phyloP scores from a whole-genome alignment of 192 early-diverging fungal species.

The Coemansia furcata region DNA sequence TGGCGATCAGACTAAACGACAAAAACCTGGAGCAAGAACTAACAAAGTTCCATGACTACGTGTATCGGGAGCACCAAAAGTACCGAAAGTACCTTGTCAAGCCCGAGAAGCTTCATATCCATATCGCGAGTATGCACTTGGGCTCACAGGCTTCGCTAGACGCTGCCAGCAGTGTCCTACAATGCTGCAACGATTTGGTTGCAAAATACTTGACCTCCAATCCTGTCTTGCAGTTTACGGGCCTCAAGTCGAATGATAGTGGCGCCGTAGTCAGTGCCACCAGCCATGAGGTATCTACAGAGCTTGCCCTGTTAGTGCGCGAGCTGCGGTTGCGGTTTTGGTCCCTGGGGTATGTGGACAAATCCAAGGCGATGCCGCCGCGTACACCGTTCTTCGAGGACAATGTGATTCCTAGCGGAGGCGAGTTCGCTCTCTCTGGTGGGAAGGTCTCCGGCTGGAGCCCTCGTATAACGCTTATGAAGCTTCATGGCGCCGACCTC shows the following conservation, averaged over 20 bases:
- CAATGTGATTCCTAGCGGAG: slow-evolving; percentile 1
- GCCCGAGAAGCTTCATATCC: slow-evolving; percentile 1
- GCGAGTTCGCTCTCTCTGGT: neutral
- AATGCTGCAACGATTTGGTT: neutral
- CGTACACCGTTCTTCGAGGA: slow-evolving; percentile 3
- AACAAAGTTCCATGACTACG: neutral
- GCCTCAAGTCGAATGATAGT: neutral
- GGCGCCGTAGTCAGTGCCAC: slow-evolving; percentile 2
- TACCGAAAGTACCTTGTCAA: slow-evolving; percentile 15
- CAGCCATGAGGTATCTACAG: neutral
- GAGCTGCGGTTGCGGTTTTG: slow-evolving; percentile 15
- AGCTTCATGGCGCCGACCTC: slow-evolving; percentile 5
- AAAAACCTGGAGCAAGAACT: neutral
- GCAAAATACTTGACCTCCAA: neutral
- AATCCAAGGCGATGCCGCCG: neutral
- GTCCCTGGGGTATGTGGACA: slow-evolving; percentile 5
- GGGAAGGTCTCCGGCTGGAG: slow-evolving; percentile 2
- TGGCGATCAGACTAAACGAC: slow-evolving; percentile 8
- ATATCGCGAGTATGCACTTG: neutral
- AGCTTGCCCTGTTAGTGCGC: neutral
- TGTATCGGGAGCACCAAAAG: neutral
- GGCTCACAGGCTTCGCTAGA: neutral
- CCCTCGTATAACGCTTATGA: slow-evolving; percentile 14
- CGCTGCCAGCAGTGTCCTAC: neutral
- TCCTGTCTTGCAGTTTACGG: neutral